Conservation (phyloP, 1,284 basidiomycete genomes). For the Erythrobasidium hasegawianum region DNA sequence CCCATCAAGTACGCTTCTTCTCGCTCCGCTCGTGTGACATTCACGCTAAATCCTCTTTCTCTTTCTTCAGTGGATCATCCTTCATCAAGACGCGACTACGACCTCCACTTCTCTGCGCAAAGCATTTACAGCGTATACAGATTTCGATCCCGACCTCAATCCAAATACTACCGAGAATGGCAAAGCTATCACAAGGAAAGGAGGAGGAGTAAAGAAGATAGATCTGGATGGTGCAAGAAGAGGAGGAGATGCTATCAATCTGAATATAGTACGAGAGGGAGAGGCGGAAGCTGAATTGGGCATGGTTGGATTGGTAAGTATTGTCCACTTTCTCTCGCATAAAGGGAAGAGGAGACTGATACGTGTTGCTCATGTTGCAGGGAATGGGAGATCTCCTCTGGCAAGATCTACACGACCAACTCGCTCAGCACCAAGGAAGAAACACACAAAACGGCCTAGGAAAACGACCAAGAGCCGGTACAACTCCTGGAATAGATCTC, state of each 20-base stretch:
- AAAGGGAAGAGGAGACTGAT: no score
- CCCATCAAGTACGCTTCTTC: slow-evolving; percentile 15
- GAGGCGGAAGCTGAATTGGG: background rate
- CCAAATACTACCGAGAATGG: background rate
- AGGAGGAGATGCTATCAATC: background rate
- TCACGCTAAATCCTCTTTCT: background rate
- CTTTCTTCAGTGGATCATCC: slow-evolving; percentile 20
- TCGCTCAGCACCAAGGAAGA: background rate
- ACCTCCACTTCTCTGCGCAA: slow-evolving; percentile 20
- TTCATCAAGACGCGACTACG: slow-evolving; percentile 29
- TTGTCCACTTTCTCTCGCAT: background rate
- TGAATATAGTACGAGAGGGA: background rate
- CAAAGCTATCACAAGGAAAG: background rate
- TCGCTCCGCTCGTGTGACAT: background rate
- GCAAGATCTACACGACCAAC: background rate
- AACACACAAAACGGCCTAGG: no score
- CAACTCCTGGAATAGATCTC: no score
- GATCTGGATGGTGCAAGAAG: background rate
- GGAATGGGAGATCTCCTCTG: background rate
- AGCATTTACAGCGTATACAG: slow-evolving; percentile 5
- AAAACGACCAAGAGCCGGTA: no score
- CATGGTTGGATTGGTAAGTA: background rate
- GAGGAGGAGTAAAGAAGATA: background rate
- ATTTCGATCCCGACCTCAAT: background rate
- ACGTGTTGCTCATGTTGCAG: no score